These are phyloP conservation scores for Malus domestica DNA, from an alignment of 306 rosid genomes.

Conservation along the genomic window ASM211411v1 NC_041800.1:32736733-32737232, in stretches of 20 bases:
- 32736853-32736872: no score
- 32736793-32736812: no score
- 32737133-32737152: conserved; percentile 33
- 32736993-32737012: background rate
- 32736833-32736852: no score
- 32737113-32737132: conserved; percentile 38
- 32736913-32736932: background rate
- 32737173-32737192: conserved; percentile 29
- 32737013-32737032: background rate
- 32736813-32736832: no score
- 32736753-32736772: no score
- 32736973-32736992: background rate
- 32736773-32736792: no score
- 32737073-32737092: conserved; percentile 25
- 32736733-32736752: no score
- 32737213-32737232: conserved; percentile 40
- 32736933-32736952: background rate
- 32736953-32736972: background rate
- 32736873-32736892: no score
- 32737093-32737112: conserved; percentile 39
- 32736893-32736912: background rate
- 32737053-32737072: background rate
- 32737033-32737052: no score
- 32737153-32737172: conserved; percentile 30
- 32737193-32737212: conserved; percentile 30